A percentile compares a stretch with the other conserved stretches of the same genome.
Evolutionary conservation across 192 early-diverging fungal species (phyloP).

Genomic region (Thoreauomyces humboldtii): DNA sequence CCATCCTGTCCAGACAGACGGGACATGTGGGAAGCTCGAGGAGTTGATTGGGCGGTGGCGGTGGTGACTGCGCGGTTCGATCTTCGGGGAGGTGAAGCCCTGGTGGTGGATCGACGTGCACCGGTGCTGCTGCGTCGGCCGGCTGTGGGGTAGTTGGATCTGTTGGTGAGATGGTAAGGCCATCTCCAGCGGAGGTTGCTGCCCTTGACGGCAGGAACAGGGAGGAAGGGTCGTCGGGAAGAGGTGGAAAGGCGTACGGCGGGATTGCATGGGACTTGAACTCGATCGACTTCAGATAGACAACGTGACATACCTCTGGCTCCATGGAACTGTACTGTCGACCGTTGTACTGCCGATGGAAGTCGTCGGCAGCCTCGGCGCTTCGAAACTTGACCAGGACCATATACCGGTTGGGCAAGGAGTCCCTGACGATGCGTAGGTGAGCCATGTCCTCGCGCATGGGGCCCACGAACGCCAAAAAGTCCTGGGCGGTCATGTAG

Average conservation of each 20-base stretch:
- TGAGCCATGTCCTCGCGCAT: slow-evolving; percentile 67
- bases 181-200: neutral
- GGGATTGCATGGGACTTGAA: slow-evolving; percentile 62
- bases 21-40: slow-evolving; percentile 91
- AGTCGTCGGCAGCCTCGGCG: slow-evolving; percentile 55
- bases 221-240: slow-evolving; percentile 24
- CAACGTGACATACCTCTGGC: slow-evolving; percentile 62
- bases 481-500: slow-evolving; percentile 86
- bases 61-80: neutral
- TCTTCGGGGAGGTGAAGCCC: neutral
- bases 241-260: slow-evolving; percentile 54
- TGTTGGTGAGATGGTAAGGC: neutral
- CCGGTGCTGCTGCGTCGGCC: no score
- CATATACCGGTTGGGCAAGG: slow-evolving; percentile 83
- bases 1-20: slow-evolving; percentile 95
- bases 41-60: slow-evolving; percentile 21
- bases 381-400: slow-evolving; percentile 79
- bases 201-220: slow-evolving; percentile 19
- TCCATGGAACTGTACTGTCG: slow-evolving; percentile 82
- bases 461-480: slow-evolving; percentile 79
- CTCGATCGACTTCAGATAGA: slow-evolving; percentile 70
- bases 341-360: slow-evolving; percentile 79
- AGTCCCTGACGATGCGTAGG: slow-evolving; percentile 69
- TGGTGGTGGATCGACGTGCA: neutral
- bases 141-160: no score